Base-by-base conservation (phyloP, 2,329 filamentous ascomycete species). In the Arthroderma uncinatum region DNA sequence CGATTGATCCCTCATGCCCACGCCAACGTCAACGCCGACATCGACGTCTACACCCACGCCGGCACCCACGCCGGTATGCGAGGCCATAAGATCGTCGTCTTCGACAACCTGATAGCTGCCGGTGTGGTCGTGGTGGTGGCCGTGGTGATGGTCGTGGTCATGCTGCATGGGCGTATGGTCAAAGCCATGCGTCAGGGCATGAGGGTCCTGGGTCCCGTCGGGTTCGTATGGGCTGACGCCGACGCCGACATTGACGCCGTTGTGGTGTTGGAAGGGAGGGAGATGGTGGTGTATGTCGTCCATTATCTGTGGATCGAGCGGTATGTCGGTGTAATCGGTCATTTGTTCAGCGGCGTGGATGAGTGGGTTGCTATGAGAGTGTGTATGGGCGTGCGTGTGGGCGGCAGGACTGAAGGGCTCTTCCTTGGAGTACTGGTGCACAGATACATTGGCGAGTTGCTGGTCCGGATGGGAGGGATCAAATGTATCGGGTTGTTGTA, bases 251-350 rank as follows among this genome's bases (percentile, higher is more conserved):
- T 70, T 66, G 58, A 74, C 71, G 37, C 65, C 61, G 53, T 69
- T 70, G 52, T 74, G 71, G 21, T 71, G 65, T 54, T 71, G 71
- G 50, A 72, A 74, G 19, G 71, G 65, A 33, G 71, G 65, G 2
- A 77, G 66, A 55, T 76, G 73, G 34, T 74, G 67, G 47, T 76
- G 71, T 28, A 78, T 69, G 61, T 78, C 76, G 61, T 77, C 73
- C 75, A 83, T 83, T 52, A 84, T 81, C 37, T 81, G 80, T 1
- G 82, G 81, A 59, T 85, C 82, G 42, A 82, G 74, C 1, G 81
- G 80, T 68, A 83, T 74, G 42, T 78, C 73, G 59, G 75, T 68
- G 57, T 74, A 76, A 33, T 71, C 68, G 21, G 70, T 64, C 62
- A 76, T 72, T 21, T 70, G 65, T 39, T 72, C 69, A 39, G 72